Percentiles rank a stretch among this genome's conserved stretches.
These are phyloP conservation scores for Arctium minus DNA, from an alignment of 129 eudicot species.

Conservation along the genomic window DNA sequence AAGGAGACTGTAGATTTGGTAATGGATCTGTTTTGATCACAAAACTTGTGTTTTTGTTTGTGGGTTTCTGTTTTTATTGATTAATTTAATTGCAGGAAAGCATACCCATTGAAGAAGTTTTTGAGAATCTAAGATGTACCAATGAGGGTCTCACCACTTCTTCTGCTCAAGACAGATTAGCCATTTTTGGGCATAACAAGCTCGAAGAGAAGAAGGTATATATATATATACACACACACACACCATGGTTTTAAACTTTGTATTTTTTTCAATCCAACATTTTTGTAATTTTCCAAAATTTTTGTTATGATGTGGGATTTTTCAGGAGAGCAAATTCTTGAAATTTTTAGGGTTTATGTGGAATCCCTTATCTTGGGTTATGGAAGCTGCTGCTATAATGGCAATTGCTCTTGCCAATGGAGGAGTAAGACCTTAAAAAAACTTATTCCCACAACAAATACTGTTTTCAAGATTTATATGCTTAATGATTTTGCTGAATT, in stretches of 20 bases:
- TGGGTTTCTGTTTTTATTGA: neutral
- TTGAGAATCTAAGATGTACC: conserved; percentile 79
- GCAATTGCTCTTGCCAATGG: conserved; percentile 66
- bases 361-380: conserved; percentile 74
- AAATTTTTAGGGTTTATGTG: conserved; percentile 67
- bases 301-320: conserved; percentile 9
- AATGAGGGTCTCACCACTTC: conserved; percentile 57
- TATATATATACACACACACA: too few relatives aligned
- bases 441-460: neutral
- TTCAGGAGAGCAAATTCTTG: conserved; percentile 73
- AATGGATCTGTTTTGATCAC: conserved; percentile 28
- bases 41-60: neutral
- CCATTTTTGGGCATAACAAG: conserved; percentile 77
- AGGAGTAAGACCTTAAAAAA: conserved; percentile 40
- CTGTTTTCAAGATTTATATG: neutral
- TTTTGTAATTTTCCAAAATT: neutral
- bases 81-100: conserved; percentile 47
- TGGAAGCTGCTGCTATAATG: conserved; percentile 68
- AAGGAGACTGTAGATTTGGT: conserved; percentile 99
- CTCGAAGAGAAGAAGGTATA: conserved; percentile 74
- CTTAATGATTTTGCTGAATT: neutral
- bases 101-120: conserved; percentile 76
- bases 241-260: neutral
- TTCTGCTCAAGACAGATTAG: conserved; percentile 67
- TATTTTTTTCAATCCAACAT: neutral